Conservation (phyloP, 1,284 basidiomycete species). For the Cryptococcus wingfieldii region DNA sequence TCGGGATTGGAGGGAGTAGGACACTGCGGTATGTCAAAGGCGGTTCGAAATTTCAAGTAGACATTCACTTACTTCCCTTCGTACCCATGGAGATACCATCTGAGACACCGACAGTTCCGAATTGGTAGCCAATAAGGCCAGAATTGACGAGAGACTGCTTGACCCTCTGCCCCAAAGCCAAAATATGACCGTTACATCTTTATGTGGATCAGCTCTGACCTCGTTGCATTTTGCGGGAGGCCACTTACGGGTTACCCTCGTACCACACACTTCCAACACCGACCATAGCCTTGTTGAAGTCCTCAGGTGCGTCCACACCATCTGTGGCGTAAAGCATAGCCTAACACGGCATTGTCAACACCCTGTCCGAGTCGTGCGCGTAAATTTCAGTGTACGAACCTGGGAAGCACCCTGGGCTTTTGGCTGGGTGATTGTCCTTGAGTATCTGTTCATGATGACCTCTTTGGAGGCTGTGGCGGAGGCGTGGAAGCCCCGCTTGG, state of each 20-base stretch:
- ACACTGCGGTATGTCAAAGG: conserved; percentile 53
- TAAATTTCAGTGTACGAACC: conserved; percentile 50
- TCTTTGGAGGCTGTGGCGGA: conserved; percentile 9
- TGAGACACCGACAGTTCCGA: conserved; percentile 93
- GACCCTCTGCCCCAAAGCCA: conserved; percentile 79
- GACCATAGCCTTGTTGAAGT: conserved; percentile 91
- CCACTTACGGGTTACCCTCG: conserved; percentile 66
- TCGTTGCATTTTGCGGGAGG: not conserved
- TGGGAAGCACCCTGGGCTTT: conserved; percentile 93
- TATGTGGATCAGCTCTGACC: not conserved
- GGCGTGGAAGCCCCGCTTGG: conserved; percentile 5
- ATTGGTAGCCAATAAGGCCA: conserved; percentile 89
- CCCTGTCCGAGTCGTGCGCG: not conserved
- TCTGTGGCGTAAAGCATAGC: conserved; percentile 97
- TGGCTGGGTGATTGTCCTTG: conserved; percentile 73
- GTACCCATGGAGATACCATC: conserved; percentile 99
- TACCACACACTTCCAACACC: conserved; percentile 94
- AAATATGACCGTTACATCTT: conserved; percentile 87
- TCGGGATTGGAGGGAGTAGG: conserved; percentile 88
- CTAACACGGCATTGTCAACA: conserved; percentile 49
- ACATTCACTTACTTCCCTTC: conserved; percentile 55
- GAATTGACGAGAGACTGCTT: conserved; percentile 71
- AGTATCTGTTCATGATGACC: conserved; percentile 69
- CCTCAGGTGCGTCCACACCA: conserved; percentile 68
- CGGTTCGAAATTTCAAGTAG: not conserved